Percentiles rank a stretch among this genome's conserved stretches.
phyloP scores from a whole-genome alignment of 306 rosid genomes.

The Urtica urens region DNA sequence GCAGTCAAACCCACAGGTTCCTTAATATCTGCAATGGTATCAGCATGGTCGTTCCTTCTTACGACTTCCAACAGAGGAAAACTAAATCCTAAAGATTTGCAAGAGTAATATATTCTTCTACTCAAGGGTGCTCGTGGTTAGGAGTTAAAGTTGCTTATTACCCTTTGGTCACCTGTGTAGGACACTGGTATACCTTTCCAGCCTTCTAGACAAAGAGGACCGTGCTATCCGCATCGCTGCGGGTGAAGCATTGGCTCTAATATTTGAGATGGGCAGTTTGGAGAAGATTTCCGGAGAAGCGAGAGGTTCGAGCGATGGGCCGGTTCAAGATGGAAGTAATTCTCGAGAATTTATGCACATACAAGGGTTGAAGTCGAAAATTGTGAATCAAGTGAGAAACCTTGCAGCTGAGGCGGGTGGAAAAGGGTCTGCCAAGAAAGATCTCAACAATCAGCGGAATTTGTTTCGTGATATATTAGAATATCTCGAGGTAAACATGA shows the following conservation, averaged over 20 bases:
- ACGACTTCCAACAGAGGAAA: conserved; percentile 49
- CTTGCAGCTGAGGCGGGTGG: conserved; percentile 91
- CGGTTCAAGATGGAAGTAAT: conserved; percentile 37
- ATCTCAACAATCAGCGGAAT: conserved; percentile 78
- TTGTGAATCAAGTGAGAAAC: conserved; percentile 59
- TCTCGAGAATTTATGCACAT: conserved; percentile 41
- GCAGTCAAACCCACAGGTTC: conserved; percentile 60
- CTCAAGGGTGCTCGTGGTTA: no score
- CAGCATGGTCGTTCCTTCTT: conserved; percentile 90
- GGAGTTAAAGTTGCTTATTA: no score
- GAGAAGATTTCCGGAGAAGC: conserved; percentile 47
- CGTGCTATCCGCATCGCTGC: conserved; percentile 86
- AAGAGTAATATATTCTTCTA: conserved; percentile 36
- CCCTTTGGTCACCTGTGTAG: conserved; percentile 36
- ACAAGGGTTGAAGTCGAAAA: conserved; percentile 73
- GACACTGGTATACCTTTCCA: conserved; percentile 56
- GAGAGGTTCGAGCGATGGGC: conserved; percentile 26
- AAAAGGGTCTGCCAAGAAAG: conserved; percentile 74
- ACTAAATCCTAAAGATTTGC: conserved; percentile 72
- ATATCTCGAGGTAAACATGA: conserved; percentile 53
- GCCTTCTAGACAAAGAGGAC: conserved; percentile 85
- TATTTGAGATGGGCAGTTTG: conserved; percentile 62
- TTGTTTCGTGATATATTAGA: conserved; percentile 67
- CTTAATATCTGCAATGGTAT: conserved; percentile 52
- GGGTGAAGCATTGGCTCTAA: conserved; percentile 86